Evolutionary conservation across 495 filamentous ascomycete species (phyloP).

Genomic region (Daldinia decipiens): DNA sequence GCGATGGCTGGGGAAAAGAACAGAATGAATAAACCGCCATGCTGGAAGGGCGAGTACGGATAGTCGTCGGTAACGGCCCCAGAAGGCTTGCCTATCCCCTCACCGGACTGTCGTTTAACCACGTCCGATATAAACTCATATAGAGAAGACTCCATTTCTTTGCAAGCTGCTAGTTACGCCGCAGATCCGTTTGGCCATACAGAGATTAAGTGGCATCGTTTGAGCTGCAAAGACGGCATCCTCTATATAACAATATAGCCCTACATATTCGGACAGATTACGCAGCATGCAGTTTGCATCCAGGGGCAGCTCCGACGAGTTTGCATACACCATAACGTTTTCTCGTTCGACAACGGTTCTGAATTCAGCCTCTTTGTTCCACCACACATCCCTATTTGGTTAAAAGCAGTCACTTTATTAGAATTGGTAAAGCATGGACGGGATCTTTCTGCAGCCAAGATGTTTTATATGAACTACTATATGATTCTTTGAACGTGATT

Average conservation of each 20-base stretch:
- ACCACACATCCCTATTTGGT: constrained; percentile 30
- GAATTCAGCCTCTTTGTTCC: constrained; percentile 43
- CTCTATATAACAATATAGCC: constrained; percentile 35
- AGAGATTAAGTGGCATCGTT: constrained; percentile 12
- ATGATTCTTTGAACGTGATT: constrained; percentile 13
- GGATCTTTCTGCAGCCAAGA: constrained; percentile 41
- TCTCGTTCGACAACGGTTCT: constrained; percentile 10
- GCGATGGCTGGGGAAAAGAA: constrained; percentile 46
- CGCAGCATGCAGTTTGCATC: constrained; percentile 5
- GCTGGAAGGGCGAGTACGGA: constrained; percentile 46
- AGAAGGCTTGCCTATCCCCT: constrained; percentile 32
- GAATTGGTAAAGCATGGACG: constrained; percentile 11
- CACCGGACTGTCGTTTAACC: constrained; percentile 28
- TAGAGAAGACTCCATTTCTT: constrained; percentile 40
- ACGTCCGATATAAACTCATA: constrained; percentile 28
- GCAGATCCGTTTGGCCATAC: constrained; percentile 7
- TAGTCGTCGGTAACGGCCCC: constrained; percentile 30
- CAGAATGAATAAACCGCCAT: constrained; percentile 44
- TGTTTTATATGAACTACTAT: constrained; percentile 22
- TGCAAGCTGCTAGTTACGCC: neutral
- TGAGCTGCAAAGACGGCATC: constrained; percentile 21
- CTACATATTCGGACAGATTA: constrained; percentile 24
- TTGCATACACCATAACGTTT: constrained; percentile 5
- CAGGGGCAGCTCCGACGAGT: constrained; percentile 13
- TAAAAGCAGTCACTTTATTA: constrained; percentile 21